Percentiles rank a stretch among this genome's conserved stretches.
These are phyloP conservation scores for Aspergillus baeticus DNA, from an alignment of 495 filamentous ascomycete species.

Conservation along the genomic window DNA sequence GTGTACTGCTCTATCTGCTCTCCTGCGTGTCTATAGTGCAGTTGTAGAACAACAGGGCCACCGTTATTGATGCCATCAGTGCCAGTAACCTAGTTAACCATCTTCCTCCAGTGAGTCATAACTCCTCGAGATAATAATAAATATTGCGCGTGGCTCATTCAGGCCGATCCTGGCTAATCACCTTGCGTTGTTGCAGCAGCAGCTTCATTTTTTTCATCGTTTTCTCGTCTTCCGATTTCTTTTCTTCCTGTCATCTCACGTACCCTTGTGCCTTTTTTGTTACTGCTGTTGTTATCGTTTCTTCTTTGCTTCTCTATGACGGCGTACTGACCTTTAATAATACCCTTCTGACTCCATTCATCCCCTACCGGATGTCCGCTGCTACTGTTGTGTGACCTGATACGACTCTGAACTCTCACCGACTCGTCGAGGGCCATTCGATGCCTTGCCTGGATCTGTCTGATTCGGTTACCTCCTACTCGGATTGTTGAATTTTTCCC, in stretches of 20 bases:
- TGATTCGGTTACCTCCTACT: slow-evolving; percentile 5
- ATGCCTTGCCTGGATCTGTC: slow-evolving; percentile 7
- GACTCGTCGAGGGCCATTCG: slow-evolving; percentile 22
- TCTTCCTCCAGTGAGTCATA: slow-evolving; percentile 7
- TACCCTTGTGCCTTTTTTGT: background rate
- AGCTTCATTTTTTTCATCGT: slow-evolving; percentile 7
- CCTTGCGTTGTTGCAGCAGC: slow-evolving; percentile 1
- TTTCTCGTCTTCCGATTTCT: slow-evolving; percentile 10
- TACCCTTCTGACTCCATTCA: background rate
- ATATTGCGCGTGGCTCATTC: slow-evolving; percentile 5
- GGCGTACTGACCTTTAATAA: background rate
- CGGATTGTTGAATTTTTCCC: slow-evolving; percentile 2
- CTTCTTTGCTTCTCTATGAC: slow-evolving; percentile 5
- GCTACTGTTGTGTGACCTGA: slow-evolving; percentile 12
- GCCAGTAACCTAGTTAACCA: slow-evolving; percentile 3
- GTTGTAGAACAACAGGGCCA: background rate
- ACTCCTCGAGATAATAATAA: background rate
- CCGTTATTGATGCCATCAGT: background rate
- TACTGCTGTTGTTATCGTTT: background rate
- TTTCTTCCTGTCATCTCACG: slow-evolving; percentile 1
- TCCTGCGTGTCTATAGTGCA: background rate
- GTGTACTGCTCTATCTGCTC: background rate
- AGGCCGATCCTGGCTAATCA: slow-evolving; percentile 3
- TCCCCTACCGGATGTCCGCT: background rate
- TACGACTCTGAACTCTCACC: slow-evolving; percentile 24